These are phyloP conservation scores for Dispira parvispora DNA, from an alignment of 192 early-diverging fungal species.

Conservation along the genomic window DNA sequence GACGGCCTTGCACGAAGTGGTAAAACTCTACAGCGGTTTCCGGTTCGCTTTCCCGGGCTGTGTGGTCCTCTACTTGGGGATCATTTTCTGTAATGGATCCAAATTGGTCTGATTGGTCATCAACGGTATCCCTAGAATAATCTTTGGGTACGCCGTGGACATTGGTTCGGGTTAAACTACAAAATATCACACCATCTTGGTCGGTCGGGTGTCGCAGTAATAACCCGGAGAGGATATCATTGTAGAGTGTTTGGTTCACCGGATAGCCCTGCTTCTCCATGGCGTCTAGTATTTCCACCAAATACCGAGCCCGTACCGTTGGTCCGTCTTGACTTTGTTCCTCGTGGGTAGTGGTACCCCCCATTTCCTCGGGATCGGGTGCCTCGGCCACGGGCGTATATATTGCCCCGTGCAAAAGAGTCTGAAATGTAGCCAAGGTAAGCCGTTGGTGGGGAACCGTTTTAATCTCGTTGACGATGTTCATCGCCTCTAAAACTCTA, in stretches of 20 bases:
- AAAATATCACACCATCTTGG: not conserved
- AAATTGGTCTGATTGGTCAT: too few relatives aligned
- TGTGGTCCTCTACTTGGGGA: not conserved
- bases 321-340: too few relatives aligned
- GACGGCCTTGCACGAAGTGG: not conserved
- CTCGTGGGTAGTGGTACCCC: too few relatives aligned
- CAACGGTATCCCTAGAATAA: too few relatives aligned
- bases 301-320: not conserved
- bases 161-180: not conserved
- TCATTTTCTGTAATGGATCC: not conserved
- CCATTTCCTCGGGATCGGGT: not conserved
- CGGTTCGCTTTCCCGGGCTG: not conserved
- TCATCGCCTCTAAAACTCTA: not conserved
- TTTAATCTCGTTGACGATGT: not conserved
- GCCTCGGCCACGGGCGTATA: not conserved
- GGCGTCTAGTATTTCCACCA: not conserved
- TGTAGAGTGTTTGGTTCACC: not conserved
- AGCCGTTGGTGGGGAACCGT: not conserved
- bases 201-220: not conserved
- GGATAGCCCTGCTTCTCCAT: not conserved
- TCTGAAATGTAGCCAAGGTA: not conserved
- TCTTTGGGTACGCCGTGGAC: too few relatives aligned
- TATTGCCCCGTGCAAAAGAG: not conserved
- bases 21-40: constrained; percentile 1
- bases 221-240: constrained; percentile 1